These are phyloP conservation scores for Solanum boliviense DNA, from an alignment of 257 asterid genomes.

Conservation along the genomic window DNA sequence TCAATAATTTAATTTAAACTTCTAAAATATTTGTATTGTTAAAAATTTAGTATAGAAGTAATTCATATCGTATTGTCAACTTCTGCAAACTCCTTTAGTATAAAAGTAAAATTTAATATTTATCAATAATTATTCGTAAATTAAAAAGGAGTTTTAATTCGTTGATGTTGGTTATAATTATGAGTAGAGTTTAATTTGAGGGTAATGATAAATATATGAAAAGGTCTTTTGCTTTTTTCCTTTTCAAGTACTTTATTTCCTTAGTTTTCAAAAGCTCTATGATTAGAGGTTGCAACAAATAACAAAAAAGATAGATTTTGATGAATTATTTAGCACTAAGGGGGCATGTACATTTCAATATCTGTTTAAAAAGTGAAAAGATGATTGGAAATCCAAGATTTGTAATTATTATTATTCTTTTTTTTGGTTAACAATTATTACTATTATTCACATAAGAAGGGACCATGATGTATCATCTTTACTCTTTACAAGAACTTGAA, in stretches of 20 bases:
- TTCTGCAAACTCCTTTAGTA: not conserved
- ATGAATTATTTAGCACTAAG: not conserved
- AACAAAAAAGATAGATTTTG: not conserved
- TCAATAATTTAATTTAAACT: not conserved
- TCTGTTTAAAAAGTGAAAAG: not conserved
- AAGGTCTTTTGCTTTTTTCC: not conserved
- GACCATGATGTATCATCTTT: not conserved
- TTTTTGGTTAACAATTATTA: not conserved
- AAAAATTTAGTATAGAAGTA: not conserved
- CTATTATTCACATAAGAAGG: not conserved
- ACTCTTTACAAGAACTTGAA: not conserved
- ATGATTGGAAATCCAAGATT: not conserved
- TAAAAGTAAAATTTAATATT: not conserved
- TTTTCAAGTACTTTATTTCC: not conserved
- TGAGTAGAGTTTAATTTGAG: not conserved
- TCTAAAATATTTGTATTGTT: not conserved
- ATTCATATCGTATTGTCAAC: not conserved
- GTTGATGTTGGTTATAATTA: not conserved
- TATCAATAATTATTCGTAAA: not conserved
- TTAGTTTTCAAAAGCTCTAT: not conserved
- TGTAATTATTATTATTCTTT: not conserved
- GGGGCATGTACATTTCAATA: not conserved
- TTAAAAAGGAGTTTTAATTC: not conserved
- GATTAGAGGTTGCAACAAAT: not conserved
- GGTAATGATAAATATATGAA: not conserved